Percentiles rank a stretch among this genome's conserved stretches.
phyloP scores from a whole-genome alignment of 495 filamentous ascomycete species.

The Xylaria longipes region DNA sequence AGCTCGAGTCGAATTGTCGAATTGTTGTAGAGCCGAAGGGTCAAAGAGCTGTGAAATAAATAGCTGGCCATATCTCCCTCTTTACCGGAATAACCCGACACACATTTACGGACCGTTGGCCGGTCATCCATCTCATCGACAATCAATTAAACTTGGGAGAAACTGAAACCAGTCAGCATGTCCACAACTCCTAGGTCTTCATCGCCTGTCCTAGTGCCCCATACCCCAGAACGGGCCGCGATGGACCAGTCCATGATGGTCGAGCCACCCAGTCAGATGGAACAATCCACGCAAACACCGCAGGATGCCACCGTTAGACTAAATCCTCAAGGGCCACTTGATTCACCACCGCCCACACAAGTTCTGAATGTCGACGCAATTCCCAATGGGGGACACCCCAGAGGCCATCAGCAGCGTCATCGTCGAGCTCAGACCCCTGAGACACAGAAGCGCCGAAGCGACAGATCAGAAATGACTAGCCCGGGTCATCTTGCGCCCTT shows the following conservation, averaged over 20 bases:
- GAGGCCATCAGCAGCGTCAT: conserved; percentile 31
- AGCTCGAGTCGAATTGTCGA: conserved; percentile 5
- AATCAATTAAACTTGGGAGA: background rate
- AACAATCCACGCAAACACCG: conserved; percentile 28
- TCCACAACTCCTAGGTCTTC: conserved; percentile 38
- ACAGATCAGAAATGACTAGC: conserved; percentile 45
- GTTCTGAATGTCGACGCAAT: conserved; percentile 51
- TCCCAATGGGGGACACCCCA: conserved; percentile 23
- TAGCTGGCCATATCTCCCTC: background rate
- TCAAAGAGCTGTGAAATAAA: background rate
- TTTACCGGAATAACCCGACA: background rate
- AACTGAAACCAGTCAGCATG: conserved; percentile 25
- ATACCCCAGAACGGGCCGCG: conserved; percentile 29
- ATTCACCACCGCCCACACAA: conserved; percentile 41
- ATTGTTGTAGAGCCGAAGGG: background rate
- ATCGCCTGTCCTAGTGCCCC: conserved; percentile 32
- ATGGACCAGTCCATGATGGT: conserved; percentile 44
- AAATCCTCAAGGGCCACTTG: conserved; percentile 42
- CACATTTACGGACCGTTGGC: background rate
- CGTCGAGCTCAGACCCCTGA: conserved; percentile 36
- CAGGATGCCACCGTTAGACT: conserved; percentile 35
- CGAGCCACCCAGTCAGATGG: conserved; percentile 37
- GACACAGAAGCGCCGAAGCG: conserved; percentile 39
- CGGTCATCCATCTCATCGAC: background rate
- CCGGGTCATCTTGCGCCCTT: conserved; percentile 56